A percentile compares a stretch with the other conserved stretches of the same genome.
These are phyloP conservation scores for Backusella westeae DNA, from an alignment of 192 early-diverging fungal species.

Conservation along the genomic window DNA sequence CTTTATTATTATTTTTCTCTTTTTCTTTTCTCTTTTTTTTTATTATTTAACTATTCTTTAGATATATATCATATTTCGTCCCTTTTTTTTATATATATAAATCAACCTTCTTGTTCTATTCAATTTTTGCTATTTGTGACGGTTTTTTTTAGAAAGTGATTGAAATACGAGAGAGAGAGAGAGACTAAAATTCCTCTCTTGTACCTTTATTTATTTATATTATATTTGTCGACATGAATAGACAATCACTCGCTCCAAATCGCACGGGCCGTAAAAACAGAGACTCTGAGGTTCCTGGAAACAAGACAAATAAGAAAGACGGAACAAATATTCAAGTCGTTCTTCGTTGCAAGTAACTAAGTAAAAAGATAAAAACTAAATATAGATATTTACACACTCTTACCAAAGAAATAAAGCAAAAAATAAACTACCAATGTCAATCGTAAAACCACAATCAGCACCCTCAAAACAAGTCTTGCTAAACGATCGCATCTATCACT, in stretches of 20 bases:
- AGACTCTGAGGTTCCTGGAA: neutral
- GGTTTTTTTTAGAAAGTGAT: no score
- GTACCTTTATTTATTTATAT: neutral
- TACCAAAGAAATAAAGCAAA: slow-evolving; percentile 19
- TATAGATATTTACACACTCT: neutral
- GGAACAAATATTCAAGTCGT: slow-evolving; percentile 82
- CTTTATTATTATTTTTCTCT: neutral
- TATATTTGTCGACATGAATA: neutral
- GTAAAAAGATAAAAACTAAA: no score
- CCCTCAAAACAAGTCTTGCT: slow-evolving; percentile 58
- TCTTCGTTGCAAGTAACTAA: slow-evolving; percentile 68
- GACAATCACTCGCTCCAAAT: neutral
- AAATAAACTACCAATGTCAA: slow-evolving; percentile 28
- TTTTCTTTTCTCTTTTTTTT: neutral
- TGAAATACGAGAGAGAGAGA: no score
- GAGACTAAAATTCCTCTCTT: no score
- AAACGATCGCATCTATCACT: slow-evolving; percentile 72
- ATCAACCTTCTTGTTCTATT: neutral
- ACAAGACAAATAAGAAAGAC: slow-evolving; percentile 32
- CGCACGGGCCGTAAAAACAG: neutral
- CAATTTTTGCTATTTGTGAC: no score
- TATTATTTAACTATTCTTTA: neutral
- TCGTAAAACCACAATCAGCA: slow-evolving; percentile 61
- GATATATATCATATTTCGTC: neutral
- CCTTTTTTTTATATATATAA: neutral